Conservation (phyloP, 345 rosid species). For the Acer negundo region DNA sequence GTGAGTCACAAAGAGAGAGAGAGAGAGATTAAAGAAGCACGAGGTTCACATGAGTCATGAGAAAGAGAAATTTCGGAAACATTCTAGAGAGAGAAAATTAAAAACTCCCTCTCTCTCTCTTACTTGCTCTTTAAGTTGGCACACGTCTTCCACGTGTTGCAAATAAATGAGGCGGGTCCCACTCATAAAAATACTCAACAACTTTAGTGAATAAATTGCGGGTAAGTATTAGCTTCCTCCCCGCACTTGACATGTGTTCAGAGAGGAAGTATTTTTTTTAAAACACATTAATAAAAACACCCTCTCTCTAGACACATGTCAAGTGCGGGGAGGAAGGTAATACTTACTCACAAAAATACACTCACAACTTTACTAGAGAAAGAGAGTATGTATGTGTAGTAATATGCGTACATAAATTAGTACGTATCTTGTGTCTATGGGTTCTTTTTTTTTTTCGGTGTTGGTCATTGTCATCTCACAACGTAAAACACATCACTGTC, state of each 20-base stretch:
- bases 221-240: no score
- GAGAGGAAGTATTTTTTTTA: no score
- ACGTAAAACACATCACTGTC: not conserved
- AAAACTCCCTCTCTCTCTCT: not conserved
- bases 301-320: no score
- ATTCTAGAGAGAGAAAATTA: constrained; percentile 10
- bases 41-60: constrained; percentile 30
- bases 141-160: constrained; percentile 21
- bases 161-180: not conserved
- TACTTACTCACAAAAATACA: no score
- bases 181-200: not conserved
- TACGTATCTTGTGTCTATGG: not conserved
- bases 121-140: not conserved
- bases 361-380: no score
- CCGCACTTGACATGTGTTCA: no score
- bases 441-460: not conserved
- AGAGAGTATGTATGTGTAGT: not conserved
- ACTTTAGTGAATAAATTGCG: no score
- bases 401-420: not conserved
- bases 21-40: constrained; percentile 18
- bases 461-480: not conserved
- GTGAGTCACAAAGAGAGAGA: no score
- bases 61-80: not conserved
- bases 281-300: no score
- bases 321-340: no score